Conservation (phyloP, 202 grass and related monocot genomes). For the Panicum hallii region DNA sequence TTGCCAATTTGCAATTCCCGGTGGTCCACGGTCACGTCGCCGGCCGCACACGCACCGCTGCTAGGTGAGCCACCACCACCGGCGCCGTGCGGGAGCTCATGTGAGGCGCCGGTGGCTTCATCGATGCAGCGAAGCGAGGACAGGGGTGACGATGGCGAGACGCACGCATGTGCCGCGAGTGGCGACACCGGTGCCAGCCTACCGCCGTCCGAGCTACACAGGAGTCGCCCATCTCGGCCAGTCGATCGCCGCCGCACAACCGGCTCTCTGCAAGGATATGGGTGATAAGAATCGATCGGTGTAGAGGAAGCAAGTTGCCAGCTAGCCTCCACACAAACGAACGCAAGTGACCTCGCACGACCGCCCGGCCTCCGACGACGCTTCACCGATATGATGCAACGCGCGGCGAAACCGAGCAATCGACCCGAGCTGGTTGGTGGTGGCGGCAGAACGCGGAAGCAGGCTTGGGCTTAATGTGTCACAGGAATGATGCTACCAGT, state of each 20-base stretch:
- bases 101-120: constrained; percentile 44
- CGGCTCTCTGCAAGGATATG: neutral
- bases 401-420: too few species aligned
- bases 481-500: too few species aligned
- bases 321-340: too few species aligned
- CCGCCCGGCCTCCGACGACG: too few species aligned
- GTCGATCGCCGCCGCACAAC: neutral
- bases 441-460: too few species aligned
- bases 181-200: constrained; percentile 40
- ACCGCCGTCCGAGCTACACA: neutral
- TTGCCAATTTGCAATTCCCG: neutral
- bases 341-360: too few species aligned
- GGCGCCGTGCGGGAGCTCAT: constrained; percentile 14
- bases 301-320: neutral
- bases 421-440: too few species aligned
- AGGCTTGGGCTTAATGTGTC: too few species aligned
- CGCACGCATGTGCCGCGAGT: neutral
- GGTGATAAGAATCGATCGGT: neutral
- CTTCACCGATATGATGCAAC: too few species aligned
- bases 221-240: neutral
- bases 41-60: neutral
- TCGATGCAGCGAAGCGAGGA: constrained; percentile 43
- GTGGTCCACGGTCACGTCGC: constrained; percentile 33
- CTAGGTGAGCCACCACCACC: neutral
- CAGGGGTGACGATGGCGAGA: constrained; percentile 33